Percentiles rank a stretch among this genome's conserved stretches.
Evolutionary conservation across 208 protist genomes (phyloP).

Genomic region (Crithidia expoeki): DNA sequence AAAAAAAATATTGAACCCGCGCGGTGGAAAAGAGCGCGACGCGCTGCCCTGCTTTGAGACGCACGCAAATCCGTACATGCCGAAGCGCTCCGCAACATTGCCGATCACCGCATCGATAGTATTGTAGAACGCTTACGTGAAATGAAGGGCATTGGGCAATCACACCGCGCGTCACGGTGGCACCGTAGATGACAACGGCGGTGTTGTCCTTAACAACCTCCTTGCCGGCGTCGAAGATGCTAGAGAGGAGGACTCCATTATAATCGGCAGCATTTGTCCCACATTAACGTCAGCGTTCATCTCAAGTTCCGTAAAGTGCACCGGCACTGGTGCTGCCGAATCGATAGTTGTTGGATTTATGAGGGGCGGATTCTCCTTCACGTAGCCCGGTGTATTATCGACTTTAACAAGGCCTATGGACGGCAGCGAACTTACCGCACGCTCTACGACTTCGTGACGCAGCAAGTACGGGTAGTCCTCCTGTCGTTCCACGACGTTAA

Average conservation of each 20-base stretch:
- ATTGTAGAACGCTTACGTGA: constrained; percentile 55
- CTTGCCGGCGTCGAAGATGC: constrained; percentile 30
- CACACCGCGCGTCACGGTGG: constrained; percentile 41
- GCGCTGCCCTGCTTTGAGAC: constrained; percentile 9
- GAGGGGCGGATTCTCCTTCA: background rate
- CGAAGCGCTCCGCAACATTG: constrained; percentile 3
- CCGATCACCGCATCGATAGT: constrained; percentile 29
- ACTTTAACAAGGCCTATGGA: background rate
- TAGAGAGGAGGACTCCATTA: constrained; percentile 9
- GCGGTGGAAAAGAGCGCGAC: constrained; percentile 1
- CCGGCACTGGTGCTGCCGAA: background rate
- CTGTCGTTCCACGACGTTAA: constrained; percentile 28
- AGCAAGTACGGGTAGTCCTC: constrained; percentile 29
- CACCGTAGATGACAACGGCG: constrained; percentile 34
- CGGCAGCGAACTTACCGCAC: background rate
- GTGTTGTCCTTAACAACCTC: constrained; percentile 33
- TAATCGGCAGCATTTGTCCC: background rate
- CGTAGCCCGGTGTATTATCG: background rate
- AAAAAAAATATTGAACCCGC: background rate
- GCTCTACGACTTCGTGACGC: background rate
- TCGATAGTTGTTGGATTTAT: background rate
- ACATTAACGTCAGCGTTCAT: constrained; percentile 1
- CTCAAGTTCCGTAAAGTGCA: constrained; percentile 12
- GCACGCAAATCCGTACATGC: constrained; percentile 6
- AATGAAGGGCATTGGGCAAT: constrained; percentile 50